phyloP scores from a whole-genome alignment of 108 stramenopile genomes.

The Nitzschia palea region DNA sequence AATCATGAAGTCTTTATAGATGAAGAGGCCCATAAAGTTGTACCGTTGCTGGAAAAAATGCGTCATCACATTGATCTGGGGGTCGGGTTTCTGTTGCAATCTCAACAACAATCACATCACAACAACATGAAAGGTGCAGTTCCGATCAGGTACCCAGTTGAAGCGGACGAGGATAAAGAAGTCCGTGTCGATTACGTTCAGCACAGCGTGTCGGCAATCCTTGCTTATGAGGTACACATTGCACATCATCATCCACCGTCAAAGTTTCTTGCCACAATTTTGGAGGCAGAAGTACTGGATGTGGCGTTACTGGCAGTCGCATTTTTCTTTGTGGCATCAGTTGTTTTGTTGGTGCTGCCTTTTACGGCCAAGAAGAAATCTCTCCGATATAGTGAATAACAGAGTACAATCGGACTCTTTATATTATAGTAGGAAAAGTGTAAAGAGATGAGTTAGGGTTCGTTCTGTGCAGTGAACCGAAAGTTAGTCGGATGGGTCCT shows the following conservation, averaged over 20 bases:
- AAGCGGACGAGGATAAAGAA: slow-evolving; percentile 8
- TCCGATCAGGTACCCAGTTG: slow-evolving; percentile 7
- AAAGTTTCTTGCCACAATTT: background rate
- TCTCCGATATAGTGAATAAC: background rate
- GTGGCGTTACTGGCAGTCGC: background rate
- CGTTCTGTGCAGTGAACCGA: too few species aligned
- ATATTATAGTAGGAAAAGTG: too few species aligned
- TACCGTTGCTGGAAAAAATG: slow-evolving; percentile 15
- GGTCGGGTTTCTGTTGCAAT: slow-evolving; percentile 24
- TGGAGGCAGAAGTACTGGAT: background rate
- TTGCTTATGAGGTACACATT: slow-evolving; percentile 29
- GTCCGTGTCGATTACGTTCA: slow-evolving; percentile 45
- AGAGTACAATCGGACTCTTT: too few species aligned
- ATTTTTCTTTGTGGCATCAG: background rate
- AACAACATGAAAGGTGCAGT: slow-evolving; percentile 38
- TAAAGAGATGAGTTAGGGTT: too few species aligned
- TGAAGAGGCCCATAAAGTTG: slow-evolving; percentile 3
- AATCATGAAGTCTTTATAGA: slow-evolving; percentile 25
- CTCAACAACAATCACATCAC: slow-evolving; percentile 17
- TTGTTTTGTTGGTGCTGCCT: background rate
- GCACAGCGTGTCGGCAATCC: slow-evolving; percentile 37
- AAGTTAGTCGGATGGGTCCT: too few species aligned
- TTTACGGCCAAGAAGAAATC: background rate
- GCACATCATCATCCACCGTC: background rate
- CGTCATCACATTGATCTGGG: slow-evolving; percentile 16